Conservation (phyloP, 2,329 filamentous ascomycete species). For the Alternaria angustiovoidea region DNA sequence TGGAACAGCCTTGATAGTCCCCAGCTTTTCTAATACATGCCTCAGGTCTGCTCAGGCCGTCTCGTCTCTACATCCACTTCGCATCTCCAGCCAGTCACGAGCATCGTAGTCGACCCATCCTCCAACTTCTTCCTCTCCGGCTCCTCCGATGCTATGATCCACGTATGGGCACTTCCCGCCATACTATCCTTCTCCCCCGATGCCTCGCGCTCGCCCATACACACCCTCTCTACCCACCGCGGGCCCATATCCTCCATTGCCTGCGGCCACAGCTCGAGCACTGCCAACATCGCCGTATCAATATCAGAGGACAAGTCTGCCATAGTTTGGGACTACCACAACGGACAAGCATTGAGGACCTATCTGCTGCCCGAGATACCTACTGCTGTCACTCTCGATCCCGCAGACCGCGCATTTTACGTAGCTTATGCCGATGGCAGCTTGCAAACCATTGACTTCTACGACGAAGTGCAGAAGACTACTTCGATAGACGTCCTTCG, state of each 20-base stretch:
- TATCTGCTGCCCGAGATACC: conserved; percentile 80
- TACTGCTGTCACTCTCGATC: conserved; percentile 77
- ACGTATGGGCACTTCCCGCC: conserved; percentile 85
- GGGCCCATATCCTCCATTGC: conserved; percentile 72
- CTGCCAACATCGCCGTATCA: conserved; percentile 84
- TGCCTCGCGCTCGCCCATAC: conserved; percentile 70
- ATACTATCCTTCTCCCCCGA: conserved; percentile 70
- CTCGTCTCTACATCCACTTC: conserved; percentile 77
- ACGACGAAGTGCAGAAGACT: conserved; percentile 55
- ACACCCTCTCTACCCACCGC: conserved; percentile 80
- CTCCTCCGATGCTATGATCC: conserved; percentile 86
- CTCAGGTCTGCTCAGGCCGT: conserved; percentile 75
- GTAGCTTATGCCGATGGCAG: conserved; percentile 81
- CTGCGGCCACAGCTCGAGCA: conserved; percentile 72
- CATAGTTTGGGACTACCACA: conserved; percentile 91
- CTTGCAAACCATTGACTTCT: conserved; percentile 82
- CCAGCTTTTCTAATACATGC: conserved; percentile 17
- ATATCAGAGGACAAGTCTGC: conserved; percentile 86
- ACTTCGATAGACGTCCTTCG: conserved; percentile 51
- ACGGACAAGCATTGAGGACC: conserved; percentile 78
- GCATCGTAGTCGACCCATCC: conserved; percentile 73
- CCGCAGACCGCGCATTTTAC: conserved; percentile 83
- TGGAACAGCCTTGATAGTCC: background rate
- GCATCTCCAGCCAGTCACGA: conserved; percentile 82
- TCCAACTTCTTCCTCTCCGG: conserved; percentile 78